Base-by-base conservation (phyloP, 768 basidiomycete genomes). In the Phlebiopsis gigantea region DNA sequence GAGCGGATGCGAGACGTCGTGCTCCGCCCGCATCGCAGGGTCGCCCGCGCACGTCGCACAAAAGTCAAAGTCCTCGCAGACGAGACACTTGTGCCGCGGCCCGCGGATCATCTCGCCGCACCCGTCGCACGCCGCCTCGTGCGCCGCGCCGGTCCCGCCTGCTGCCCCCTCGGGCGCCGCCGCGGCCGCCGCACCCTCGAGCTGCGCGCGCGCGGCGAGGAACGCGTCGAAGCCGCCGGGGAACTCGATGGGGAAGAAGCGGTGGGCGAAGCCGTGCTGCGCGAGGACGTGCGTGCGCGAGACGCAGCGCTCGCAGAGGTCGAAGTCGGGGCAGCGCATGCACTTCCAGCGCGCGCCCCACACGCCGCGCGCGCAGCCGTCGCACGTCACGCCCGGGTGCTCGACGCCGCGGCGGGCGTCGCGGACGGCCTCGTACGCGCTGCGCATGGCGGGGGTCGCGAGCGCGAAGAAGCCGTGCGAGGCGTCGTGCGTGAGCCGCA, bases 61-160 rank as follows among this genome's bases (percentile, higher is more conserved):
- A 21, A 93, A 75, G 65, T 93, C 92, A 61, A 83, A 91, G 68
- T 92, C 87, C 0, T 79, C 77, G 70, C 92, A 93, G 5, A 73
- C 72, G 79, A 89, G 83, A 71, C 91, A 93, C 75, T 91, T 92
- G 71, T 80, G 91, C 19, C 90, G 84, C 55, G 75, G 65, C 4
- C 87, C 88, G 30, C 62, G 65, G 50, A 92, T 84, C 2, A 68
- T 66, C 53, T 74, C 75, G 15, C 62, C 58, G 68, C 88, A 90
- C 2, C 79, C 74, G 61, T 88, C 72, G 61, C 90, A 91, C 2
- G 19, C 21, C 4, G 53, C 53, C 8, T 22, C 30, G 19, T 45
- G 53, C 19, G 46, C 52, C 25, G 39, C 28, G 31, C 22, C 31
- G 6, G 58, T 31, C 2, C 79, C 74, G 61, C 88, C 72, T 61